Evolutionary conservation across 306 rosid species (phyloP).

Genomic region (Abrus precatorius): DNA sequence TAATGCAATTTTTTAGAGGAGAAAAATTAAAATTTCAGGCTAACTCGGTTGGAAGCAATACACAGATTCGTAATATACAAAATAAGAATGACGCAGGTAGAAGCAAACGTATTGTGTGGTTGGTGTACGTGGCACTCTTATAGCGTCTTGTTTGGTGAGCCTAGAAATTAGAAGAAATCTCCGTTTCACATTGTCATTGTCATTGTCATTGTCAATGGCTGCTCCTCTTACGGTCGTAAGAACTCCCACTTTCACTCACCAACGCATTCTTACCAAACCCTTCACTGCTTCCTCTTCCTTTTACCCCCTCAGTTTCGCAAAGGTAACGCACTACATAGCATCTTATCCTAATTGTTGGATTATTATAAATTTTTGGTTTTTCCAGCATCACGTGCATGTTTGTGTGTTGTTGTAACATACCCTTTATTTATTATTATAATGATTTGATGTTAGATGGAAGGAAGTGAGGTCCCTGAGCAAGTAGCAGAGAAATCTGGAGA

Average conservation of each 20-base stretch:
- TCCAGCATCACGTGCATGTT: neutral
- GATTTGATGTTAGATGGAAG: constrained; percentile 71
- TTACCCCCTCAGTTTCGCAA: constrained; percentile 55
- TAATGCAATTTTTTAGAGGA: too few species aligned
- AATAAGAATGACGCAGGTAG: too few species aligned
- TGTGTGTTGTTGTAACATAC: neutral
- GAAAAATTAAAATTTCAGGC: too few species aligned
- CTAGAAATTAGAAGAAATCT: constrained; percentile 38
- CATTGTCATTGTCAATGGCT: constrained; percentile 63
- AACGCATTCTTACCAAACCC: constrained; percentile 16
- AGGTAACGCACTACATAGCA: constrained; percentile 48
- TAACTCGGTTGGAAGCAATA: too few species aligned
- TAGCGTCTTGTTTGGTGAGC: constrained; percentile 35
- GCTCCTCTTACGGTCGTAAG: constrained; percentile 48
- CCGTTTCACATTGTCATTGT: neutral
- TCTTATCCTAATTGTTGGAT: neutral
- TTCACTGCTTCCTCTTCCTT: constrained; percentile 44
- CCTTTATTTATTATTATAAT: neutral
- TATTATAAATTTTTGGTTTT: neutral
- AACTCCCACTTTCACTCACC: constrained; percentile 38
- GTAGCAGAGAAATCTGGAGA: constrained; percentile 46
- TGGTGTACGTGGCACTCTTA: constrained; percentile 52
- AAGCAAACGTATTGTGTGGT: neutral
- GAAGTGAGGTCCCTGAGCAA: constrained; percentile 67
- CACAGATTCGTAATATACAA: too few species aligned